Conservation (phyloP, 2,329 filamentous ascomycete species). For the Arthrobotrys conoides region DNA sequence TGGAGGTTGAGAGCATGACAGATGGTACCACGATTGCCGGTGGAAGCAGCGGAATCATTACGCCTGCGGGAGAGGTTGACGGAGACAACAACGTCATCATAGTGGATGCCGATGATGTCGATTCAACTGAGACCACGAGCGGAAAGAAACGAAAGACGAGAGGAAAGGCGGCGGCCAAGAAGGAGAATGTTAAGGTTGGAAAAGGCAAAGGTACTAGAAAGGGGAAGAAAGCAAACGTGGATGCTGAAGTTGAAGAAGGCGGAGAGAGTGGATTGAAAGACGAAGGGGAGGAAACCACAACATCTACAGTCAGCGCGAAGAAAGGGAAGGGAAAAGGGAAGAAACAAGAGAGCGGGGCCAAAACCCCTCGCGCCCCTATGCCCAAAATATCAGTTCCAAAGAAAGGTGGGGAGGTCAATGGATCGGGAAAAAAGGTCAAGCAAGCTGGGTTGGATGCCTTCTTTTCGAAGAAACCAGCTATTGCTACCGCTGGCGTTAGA, state of each 20-base stretch:
- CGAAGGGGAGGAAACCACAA: slow-evolving; percentile 32
- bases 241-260: neutral
- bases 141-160: slow-evolving; percentile 45
- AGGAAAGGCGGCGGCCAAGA: slow-evolving; percentile 38
- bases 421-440: slow-evolving; percentile 36
- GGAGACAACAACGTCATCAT: slow-evolving; percentile 57
- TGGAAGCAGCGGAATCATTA: slow-evolving; percentile 55
- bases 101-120: slow-evolving; percentile 51
- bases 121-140: slow-evolving; percentile 36
- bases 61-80: slow-evolving; percentile 51
- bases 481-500: slow-evolving; percentile 36
- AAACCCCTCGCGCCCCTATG: slow-evolving; percentile 28
- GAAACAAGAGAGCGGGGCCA: slow-evolving; percentile 20
- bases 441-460: slow-evolving; percentile 53
- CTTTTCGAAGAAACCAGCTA: slow-evolving; percentile 47
- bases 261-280: neutral
- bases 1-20: slow-evolving; percentile 60
- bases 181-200: slow-evolving; percentile 36
- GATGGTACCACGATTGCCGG: slow-evolving; percentile 47
- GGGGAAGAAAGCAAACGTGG: slow-evolving; percentile 9
- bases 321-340: slow-evolving; percentile 42
- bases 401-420: slow-evolving; percentile 28
- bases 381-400: slow-evolving; percentile 40
- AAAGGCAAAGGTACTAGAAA: slow-evolving; percentile 3
- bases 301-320: slow-evolving; percentile 5